Evolutionary conservation across 257 asterid species (phyloP), one percentile per base, ranked within the genome.

Genomic region (Rauvolfia tetraphylla): DNA sequence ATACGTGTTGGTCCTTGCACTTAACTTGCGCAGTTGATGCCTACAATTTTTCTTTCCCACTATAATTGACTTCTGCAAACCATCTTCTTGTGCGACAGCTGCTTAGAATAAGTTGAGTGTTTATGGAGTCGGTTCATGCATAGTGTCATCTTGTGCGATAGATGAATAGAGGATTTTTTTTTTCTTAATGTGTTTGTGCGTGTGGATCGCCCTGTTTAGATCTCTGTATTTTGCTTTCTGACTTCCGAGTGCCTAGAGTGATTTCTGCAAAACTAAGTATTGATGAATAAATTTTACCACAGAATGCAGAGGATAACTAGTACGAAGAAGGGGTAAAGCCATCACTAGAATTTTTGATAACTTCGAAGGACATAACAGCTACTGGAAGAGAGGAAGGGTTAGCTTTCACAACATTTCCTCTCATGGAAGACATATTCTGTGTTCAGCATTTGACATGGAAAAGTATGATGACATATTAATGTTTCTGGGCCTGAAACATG

Each of bases 291-390:
- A 57, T 78, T 78, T 46, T 22, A 58, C 7, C 72, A 53, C 83
- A 84, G 87, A 81, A 84, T 48, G 87, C 87, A 17, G 87, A 84
- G 81, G 87, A 84, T 72, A 84, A 84, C 66, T 81, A 78, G 79
- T 84, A 84, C 49, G 33, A 48, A 0, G 49, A 78, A 41, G 83
- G 83, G 1, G 83, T 78, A 48, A 31, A 72, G 13, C 87, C 87
- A 25, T 81, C 83, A 1, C 72, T 84, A 27, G 81, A 84, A 61
- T 84, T 84, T 66, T 83, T 81, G 59, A 73, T 84, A 13, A 84
- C 87, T 67, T 84, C 87, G 0, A 79, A 79, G 70, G 87, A 81
- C 79, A 75, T 84, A 14, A 84, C 87, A 8, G 83, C 71, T 6
- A 84, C 78, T 5, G 81, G 81, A 12, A 81, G 76, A 75, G 56